Evolutionary conservation across 1,139 yeast genomes (phyloP), one percentile per base, ranked within the genome.

Genomic region (Blastobotrys persicus): DNA sequence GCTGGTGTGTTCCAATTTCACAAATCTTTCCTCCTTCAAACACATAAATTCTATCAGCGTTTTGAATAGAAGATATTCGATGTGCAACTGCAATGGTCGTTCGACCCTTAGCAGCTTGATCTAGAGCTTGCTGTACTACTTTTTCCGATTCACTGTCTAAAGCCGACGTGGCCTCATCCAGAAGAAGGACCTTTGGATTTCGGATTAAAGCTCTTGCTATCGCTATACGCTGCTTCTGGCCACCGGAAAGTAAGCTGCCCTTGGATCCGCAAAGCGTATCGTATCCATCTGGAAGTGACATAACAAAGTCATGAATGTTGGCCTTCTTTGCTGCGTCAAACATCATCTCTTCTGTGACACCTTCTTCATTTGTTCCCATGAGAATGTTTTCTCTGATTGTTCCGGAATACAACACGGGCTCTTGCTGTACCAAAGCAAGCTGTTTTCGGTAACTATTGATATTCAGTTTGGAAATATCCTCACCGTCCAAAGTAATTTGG

Each of bases 1-100:
- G 67, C 44, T 58, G 55, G 54, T 73, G 77, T 13, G 71, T 71
- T 18, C 77, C 98, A 42, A 84, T 80, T 67, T 91, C 98, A 1
- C 83, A 82, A 46, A 91, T 81, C 40, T 70, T 70, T 2, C 96
- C 97, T 41, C 75, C 71, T 45, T 78, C 80, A 48, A 92, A 69
- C 11, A 91, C 97, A 50, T 92, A 87, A 48, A 91, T 77, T 59
- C 95, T 76, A 66, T 91, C 98, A 0, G 98, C 98, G 63, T 91
- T 87, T 35, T 95, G 88, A 32, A 92, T 86, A 0, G 96, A 89
- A 0, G 96, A 88, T 69, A 86, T 73, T 60, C 97, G 76, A 68
- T 89, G 97, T 0, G 96, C 96, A 59, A 89, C 87, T 1, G 95
- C 87, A 33, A 89, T 85, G 0, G 95, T 89, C 0, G 96, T 88